phyloP scores from a whole-genome alignment of 2,329 filamentous ascomycete genomes.

The Pseudogymnoascus sp. region DNA sequence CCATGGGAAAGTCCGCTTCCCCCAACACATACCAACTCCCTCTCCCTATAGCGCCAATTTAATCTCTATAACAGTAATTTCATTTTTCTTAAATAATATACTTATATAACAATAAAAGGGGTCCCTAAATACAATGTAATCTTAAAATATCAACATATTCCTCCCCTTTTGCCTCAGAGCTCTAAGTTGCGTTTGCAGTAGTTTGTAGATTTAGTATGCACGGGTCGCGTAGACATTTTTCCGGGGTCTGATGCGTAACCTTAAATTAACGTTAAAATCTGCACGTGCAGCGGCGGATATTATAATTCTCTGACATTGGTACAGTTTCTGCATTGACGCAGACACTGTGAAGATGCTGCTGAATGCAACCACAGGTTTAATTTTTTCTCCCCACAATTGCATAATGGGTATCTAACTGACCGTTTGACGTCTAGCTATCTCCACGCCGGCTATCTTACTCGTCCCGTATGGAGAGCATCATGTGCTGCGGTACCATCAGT shows the following conservation, averaged over 20 bases:
- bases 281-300: not conserved
- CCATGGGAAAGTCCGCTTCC: too few species aligned
- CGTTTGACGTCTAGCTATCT: slow-evolving; percentile 49
- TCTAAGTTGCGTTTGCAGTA: too few species aligned
- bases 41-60: not conserved
- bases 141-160: too few species aligned
- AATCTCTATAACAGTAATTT: not conserved
- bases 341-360: slow-evolving; percentile 25
- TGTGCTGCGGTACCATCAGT: slow-evolving; percentile 75
- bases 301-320: not conserved
- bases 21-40: not conserved
- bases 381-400: not conserved
- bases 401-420: slow-evolving; percentile 15
- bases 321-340: not conserved
- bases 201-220: not conserved
- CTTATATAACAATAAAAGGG: too few species aligned
- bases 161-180: too few species aligned
- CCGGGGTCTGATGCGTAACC: not conserved
- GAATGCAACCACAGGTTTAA: slow-evolving; percentile 28
- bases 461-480: slow-evolving; percentile 81
- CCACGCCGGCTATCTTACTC: slow-evolving; percentile 60
- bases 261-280: slow-evolving; percentile 3
- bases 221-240: not conserved
- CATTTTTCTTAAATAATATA: not conserved
- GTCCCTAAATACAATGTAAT: too few species aligned